Evolutionary conservation across 805 yeast species (phyloP).

Genomic region (Kodamaea neixiangensis): DNA sequence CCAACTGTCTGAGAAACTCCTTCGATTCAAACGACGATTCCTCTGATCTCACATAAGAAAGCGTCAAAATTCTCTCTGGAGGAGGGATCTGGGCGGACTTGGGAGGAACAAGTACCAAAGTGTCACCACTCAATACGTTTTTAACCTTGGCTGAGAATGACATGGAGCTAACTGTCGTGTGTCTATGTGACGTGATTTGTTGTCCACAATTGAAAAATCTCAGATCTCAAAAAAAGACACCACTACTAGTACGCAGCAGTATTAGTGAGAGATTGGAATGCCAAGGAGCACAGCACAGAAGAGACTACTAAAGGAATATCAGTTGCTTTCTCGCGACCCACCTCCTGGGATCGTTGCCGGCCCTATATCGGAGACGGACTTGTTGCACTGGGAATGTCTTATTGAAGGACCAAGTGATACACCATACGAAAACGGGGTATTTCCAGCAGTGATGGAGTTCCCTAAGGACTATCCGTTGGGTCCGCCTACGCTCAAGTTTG

Average conservation of each 20-base stretch:
- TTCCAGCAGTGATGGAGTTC: conserved; percentile 70
- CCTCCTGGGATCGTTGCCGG: conserved; percentile 97
- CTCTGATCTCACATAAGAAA: conserved; percentile 62
- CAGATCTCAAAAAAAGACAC: conserved; percentile 2
- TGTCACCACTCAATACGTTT: conserved; percentile 70
- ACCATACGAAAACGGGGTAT: conserved; percentile 86
- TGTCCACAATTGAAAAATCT: background rate
- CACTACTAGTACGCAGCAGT: background rate
- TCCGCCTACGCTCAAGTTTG: conserved; percentile 75
- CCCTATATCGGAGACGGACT: conserved; percentile 72
- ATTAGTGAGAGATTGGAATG: conserved; percentile 15
- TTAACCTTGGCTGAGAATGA: conserved; percentile 60
- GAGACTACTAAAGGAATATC: conserved; percentile 84
- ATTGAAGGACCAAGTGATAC: conserved; percentile 83
- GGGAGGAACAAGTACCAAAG: conserved; percentile 59
- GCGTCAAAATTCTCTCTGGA: conserved; percentile 62
- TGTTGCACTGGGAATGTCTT: conserved; percentile 82
- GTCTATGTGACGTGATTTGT: background rate
- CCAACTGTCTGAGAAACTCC: conserved; percentile 59
- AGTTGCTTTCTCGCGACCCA: conserved; percentile 79
- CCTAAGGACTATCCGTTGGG: conserved; percentile 81
- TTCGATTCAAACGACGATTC: conserved; percentile 58
- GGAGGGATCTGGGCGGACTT: conserved; percentile 40
- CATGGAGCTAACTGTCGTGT: conserved; percentile 7
- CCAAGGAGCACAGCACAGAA: conserved; percentile 71